A percentile compares a stretch with the other conserved stretches of the same genome.
Evolutionary conservation across 495 filamentous ascomycete species (phyloP).

Genomic region (Aspergillus saccharolyticus): DNA sequence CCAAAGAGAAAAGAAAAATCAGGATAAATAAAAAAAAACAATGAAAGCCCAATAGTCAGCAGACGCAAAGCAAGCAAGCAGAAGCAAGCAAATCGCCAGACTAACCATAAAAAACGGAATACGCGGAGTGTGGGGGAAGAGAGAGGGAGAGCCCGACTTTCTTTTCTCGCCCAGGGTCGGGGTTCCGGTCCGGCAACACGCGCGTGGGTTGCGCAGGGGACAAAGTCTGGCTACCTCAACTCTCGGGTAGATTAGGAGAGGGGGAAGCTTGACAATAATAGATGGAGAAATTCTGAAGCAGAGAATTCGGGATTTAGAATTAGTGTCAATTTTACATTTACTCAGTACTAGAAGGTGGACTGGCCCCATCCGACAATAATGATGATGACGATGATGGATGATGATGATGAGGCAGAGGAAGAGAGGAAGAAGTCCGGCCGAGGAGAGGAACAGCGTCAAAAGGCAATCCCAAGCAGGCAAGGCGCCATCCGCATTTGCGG

Average conservation of each 20-base stretch:
- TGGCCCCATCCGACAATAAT: not conserved
- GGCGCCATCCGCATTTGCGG: constrained; percentile 21
- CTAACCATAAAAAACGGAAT: constrained; percentile 16
- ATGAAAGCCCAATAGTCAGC: not conserved
- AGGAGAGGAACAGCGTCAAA: not conserved
- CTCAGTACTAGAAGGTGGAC: not conserved
- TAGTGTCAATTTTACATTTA: not conserved
- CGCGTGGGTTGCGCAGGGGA: constrained; percentile 10
- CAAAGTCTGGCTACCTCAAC: not conserved
- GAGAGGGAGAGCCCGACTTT: constrained; percentile 13
- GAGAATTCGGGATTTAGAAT: constrained; percentile 2
- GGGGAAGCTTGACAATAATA: not conserved
- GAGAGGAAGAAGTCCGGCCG: constrained; percentile 1
- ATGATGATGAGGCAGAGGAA: constrained; percentile 1
- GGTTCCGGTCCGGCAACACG: constrained; percentile 32
- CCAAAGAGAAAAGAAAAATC: not conserved
- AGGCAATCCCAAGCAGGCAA: constrained; percentile 4
- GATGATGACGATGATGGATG: not conserved
- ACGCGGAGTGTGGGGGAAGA: constrained; percentile 40
- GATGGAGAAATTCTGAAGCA: not conserved
- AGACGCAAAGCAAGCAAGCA: not conserved
- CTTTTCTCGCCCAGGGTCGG: constrained; percentile 24
- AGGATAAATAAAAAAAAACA: not conserved
- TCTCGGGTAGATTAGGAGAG: not conserved
- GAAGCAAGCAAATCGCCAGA: not conserved